These are phyloP conservation scores for Quercus engelmannii DNA, from an alignment of 306 rosid species.

Conservation along the genomic window DNA sequence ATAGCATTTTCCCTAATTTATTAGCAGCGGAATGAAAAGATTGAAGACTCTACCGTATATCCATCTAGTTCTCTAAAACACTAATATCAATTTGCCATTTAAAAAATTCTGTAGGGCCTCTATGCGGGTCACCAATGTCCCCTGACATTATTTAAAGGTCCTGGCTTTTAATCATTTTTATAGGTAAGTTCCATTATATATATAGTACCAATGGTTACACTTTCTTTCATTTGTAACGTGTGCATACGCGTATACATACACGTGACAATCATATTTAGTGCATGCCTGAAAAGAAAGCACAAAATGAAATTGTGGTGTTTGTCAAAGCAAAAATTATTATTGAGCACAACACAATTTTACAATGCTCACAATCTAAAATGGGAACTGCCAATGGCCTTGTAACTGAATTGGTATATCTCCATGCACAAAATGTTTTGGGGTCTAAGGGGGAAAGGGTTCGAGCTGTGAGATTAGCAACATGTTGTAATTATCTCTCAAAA, in stretches of 20 bases:
- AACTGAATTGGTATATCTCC: too few relatives aligned
- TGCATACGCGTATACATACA: neutral
- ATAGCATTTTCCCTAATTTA: neutral
- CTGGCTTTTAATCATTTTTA: neutral
- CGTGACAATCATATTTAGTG: neutral
- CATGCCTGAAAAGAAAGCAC: neutral
- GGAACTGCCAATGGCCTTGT: too few relatives aligned
- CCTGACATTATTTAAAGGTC: neutral
- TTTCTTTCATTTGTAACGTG: neutral
- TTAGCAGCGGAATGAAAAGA: neutral
- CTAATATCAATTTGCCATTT: neutral
- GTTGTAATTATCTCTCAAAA: too few relatives aligned
- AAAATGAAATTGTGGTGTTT: conserved; percentile 1
- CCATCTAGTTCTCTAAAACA: neutral
- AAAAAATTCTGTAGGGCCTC: neutral
- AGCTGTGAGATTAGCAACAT: too few relatives aligned
- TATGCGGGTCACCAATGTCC: neutral
- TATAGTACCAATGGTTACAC: neutral
- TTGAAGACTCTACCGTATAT: neutral
- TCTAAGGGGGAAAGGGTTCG: too few relatives aligned
- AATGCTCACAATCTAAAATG: too few relatives aligned
- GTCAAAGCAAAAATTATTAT: conserved; percentile 6
- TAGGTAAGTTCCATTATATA: neutral
- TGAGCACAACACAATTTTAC: neutral
- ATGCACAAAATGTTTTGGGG: too few relatives aligned